Conservation (phyloP, 352 stramenopile genomes). For the Phytophthora ohioensis region DNA sequence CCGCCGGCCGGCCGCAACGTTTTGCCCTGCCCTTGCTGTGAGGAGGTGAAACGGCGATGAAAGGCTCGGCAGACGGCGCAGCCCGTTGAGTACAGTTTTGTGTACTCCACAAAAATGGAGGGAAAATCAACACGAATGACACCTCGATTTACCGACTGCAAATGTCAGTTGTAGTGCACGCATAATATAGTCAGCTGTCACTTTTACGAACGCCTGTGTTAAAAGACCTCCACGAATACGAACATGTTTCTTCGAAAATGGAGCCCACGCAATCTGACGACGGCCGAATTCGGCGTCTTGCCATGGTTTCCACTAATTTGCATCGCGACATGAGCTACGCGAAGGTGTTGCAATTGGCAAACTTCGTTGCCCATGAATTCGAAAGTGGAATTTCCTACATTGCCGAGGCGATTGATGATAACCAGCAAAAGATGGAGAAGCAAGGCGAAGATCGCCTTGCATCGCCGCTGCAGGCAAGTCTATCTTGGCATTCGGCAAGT, state of each 20-base stretch:
- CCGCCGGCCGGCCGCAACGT: conserved; percentile 2
- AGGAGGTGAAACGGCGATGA: conserved; percentile 37
- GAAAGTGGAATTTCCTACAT: conserved; percentile 17
- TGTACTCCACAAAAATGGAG: conserved; percentile 30
- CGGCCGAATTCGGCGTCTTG: conserved; percentile 22
- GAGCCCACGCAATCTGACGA: conserved; percentile 29
- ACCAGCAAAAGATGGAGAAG: conserved; percentile 11
- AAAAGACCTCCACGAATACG: neutral
- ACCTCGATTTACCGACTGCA: conserved; percentile 26
- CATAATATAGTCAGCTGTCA: neutral
- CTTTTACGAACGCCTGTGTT: neutral
- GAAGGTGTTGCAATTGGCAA: neutral
- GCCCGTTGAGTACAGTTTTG: conserved; percentile 19
- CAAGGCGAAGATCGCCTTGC: conserved; percentile 10
- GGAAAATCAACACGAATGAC: conserved; percentile 39
- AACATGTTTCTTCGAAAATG: conserved; percentile 30
- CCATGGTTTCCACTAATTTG: conserved; percentile 16
- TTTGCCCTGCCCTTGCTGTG: conserved; percentile 10
- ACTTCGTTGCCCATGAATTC: conserved; percentile 6
- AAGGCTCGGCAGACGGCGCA: conserved; percentile 36
- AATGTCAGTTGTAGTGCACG: no score
- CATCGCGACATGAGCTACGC: conserved; percentile 2
- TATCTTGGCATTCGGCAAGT: conserved; percentile 9
- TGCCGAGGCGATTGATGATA: conserved; percentile 5
- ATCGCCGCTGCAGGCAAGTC: conserved; percentile 5